Evolutionary conservation across 2,329 filamentous ascomycete genomes (phyloP), one percentile per base, ranked within the genome.

Genomic region (Xenosphaeropsis pyriputrescens): DNA sequence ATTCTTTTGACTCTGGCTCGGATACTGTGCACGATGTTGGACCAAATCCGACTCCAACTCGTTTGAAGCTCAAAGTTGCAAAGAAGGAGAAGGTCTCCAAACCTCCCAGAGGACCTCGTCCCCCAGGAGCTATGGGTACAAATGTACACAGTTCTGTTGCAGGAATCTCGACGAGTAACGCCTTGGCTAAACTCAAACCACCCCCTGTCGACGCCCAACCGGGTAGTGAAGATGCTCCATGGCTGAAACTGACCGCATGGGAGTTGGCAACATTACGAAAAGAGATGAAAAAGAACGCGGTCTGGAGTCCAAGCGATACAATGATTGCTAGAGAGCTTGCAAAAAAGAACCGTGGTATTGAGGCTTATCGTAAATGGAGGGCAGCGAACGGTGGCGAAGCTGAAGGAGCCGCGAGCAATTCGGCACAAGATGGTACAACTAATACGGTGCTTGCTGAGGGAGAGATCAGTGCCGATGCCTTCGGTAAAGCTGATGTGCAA

Each of bases 211-310:
- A 76, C 43, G 72, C 71, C 2, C 62, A 71, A 2, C 58, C 69
- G 12, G 75, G 75, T 18, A 75, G 72, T 39, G 49, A 62, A 2
- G 69, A 79, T 40, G 68, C 72, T 9, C 76, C 76, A 0, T 81
- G 76, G 76, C 61, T 79, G 17, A 73, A 74, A 47, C 63, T 81
- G 29, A 79, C 75, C 6, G 62, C 67, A 13, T 79, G 72, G 44
- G 76, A 81, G 52, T 62, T 81, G 34, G 75, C 75, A 1, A 70
- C 75, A 44, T 65, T 91, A 6, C 67, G 84, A 42, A 91, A 91
- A 59, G 70, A 80, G 14, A 91, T 91, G 84, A 91, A 91, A 69
- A 91, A 91, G 66, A 91, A 91, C 51, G 80, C 83, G 0, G 78
- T 83, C 4, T 91, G 84, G 84, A 77, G 74, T 2, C 84, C 84